Evolutionary conservation across 169 alveolate species (phyloP), one percentile per base, ranked within the genome.

Genomic region (Cryptosporidium ubiquitum): DNA sequence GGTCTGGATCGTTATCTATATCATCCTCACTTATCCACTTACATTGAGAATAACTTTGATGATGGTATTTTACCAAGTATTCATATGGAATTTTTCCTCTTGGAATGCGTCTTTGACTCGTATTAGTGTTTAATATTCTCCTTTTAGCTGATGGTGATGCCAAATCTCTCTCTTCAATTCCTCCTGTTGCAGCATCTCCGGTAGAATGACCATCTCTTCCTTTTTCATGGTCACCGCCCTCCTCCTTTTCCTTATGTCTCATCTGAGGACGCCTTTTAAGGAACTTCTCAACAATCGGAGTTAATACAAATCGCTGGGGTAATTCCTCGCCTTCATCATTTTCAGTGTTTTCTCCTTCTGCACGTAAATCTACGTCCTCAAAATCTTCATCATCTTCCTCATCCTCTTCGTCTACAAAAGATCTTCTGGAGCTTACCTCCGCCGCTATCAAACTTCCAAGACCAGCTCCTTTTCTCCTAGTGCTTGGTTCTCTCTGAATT

Each of bases 1-100:
- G 89, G 23, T 79, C 89, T 10, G 89, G 89, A 47, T 79, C 89
- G 14, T 64, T 79, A 39, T 79, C 89, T 23, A 79, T 79, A 44
- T 79, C 89, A 29, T 79, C 89, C 68, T 79, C 89, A 7, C 60
- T 79, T n/a, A 79, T 79, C 89, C 89, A 79, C 40, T 79, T 79
- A 33, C 89, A 79, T 31, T 79, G 89, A 4, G 89, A 58, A 44
- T 79, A 79, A 35, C 89, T 79, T 29, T 79, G 89, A n/a, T 79
- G 89, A 20, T 79, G 79, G 26, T 79, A 79, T 49, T 79, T 79
- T 23, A 79, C 89, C 7, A 79, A 42, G 69, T 79, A 79, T 47
- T 79, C 89, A 26, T 79, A 79, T 14, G 89, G 89, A 10, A 79
- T 79, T 68, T 79, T 79, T 40, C 89, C 89, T 44, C 89, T 58